These are phyloP conservation scores for Lignosus rhinocerotis DNA, from an alignment of 1,284 basidiomycete species.

Conservation along the genomic window DNA sequence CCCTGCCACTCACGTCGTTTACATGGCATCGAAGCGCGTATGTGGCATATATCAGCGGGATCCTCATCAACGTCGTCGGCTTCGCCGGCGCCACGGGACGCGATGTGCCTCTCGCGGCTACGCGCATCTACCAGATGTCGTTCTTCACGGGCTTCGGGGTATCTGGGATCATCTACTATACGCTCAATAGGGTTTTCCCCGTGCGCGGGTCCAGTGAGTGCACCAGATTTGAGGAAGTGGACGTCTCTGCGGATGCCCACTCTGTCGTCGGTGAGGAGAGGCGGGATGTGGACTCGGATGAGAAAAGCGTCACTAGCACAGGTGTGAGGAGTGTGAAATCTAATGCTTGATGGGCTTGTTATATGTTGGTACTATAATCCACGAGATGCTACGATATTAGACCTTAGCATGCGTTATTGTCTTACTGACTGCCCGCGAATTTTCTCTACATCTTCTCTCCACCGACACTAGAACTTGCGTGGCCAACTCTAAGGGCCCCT, in stretches of 20 bases:
- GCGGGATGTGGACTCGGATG: conserved; percentile 14
- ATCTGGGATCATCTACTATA: conserved; percentile 64
- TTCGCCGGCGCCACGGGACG: conserved; percentile 66
- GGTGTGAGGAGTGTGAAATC: conserved; percentile 14
- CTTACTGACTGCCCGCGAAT: no score
- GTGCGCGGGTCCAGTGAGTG: conserved; percentile 46
- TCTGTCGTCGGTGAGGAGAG: background rate
- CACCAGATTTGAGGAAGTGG: conserved; percentile 59
- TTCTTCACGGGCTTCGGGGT: conserved; percentile 81
- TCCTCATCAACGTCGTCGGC: conserved; percentile 81
- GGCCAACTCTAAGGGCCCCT: no score
- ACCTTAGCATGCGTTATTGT: no score
- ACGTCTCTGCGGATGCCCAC: conserved; percentile 45
- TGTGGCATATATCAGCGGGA: conserved; percentile 71
- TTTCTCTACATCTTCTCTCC: no score
- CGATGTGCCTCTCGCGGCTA: conserved; percentile 62
- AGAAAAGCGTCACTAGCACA: conserved; percentile 18
- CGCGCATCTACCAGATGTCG: conserved; percentile 70
- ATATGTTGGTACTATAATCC: no score
- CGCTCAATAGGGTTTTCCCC: conserved; percentile 60
- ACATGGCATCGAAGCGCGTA: conserved; percentile 51
- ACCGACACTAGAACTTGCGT: no score
- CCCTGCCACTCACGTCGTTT: background rate
- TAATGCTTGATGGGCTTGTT: background rate
- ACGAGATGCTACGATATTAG: no score